Percentiles rank a stretch among this genome's conserved stretches.
These are phyloP conservation scores for Melanomma pulvis-pyrius DNA, from an alignment of 495 filamentous ascomycete genomes.

Conservation along the genomic window DNA sequence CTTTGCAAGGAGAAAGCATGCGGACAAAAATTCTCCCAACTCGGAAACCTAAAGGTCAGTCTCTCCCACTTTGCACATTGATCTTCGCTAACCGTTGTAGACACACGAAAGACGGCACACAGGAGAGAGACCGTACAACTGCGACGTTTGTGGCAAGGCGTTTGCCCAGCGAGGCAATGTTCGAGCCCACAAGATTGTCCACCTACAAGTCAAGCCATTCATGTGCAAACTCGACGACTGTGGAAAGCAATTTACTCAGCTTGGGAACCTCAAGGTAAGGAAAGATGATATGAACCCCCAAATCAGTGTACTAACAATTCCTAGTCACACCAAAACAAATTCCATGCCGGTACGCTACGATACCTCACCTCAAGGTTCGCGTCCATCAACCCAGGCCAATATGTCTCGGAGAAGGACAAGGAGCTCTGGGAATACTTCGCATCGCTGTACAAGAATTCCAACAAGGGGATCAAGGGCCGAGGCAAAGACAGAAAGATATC, in stretches of 20 bases:
- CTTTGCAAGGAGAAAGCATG: constrained; percentile 74
- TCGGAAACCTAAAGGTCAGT: constrained; percentile 82
- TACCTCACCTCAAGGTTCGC: constrained; percentile 76
- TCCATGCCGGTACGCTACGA: constrained; percentile 73
- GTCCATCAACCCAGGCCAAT: constrained; percentile 60
- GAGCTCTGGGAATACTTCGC: constrained; percentile 87
- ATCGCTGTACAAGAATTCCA: constrained; percentile 87
- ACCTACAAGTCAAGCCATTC: constrained; percentile 76
- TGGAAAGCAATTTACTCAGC: constrained; percentile 81
- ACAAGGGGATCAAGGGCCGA: constrained; percentile 91
- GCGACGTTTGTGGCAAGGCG: constrained; percentile 76
- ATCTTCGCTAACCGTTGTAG: constrained; percentile 47
- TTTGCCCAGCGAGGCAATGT: constrained; percentile 89
- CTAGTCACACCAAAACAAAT: constrained; percentile 93
- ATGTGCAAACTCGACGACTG: constrained; percentile 80
- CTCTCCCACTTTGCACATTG: constrained; percentile 25
- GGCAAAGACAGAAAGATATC: constrained; percentile 69
- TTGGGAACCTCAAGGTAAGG: constrained; percentile 84
- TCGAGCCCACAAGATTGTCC: constrained; percentile 82
- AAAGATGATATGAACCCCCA: constrained; percentile 7
- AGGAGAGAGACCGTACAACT: constrained; percentile 83
- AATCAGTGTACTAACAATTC: constrained; percentile 1
- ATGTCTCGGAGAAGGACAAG: constrained; percentile 68
- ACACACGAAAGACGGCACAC: constrained; percentile 86
- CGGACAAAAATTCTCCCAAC: constrained; percentile 80